These are phyloP conservation scores for Ceratobasidium sp. DNA, from an alignment of 1,284 basidiomycete species.

Conservation along the genomic window DNA sequence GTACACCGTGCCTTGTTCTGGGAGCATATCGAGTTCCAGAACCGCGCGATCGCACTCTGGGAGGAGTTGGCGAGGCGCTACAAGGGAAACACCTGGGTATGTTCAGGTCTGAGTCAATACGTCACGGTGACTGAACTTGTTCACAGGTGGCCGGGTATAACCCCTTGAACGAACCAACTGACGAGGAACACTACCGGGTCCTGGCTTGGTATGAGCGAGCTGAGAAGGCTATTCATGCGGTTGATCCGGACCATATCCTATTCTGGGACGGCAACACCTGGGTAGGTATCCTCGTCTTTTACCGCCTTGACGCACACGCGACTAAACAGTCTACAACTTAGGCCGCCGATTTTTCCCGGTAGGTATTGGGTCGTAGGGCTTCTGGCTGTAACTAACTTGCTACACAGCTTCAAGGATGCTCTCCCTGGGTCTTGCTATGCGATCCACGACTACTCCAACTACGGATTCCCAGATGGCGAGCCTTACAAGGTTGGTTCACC, in stretches of 20 bases:
- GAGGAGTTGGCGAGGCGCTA: conserved; percentile 54
- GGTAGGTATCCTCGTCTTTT: conserved; percentile 3
- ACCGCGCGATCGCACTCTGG: conserved; percentile 55
- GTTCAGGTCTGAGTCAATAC: background rate
- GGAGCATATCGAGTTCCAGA: conserved; percentile 57
- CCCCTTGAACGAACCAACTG: conserved; percentile 57
- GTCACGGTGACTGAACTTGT: conserved; percentile 47
- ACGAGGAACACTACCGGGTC: conserved; percentile 56
- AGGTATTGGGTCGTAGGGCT: background rate
- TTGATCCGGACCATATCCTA: conserved; percentile 70
- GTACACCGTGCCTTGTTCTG: conserved; percentile 52
- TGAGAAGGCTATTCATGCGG: conserved; percentile 65
- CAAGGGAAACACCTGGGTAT: conserved; percentile 57
- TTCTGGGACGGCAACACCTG: conserved; percentile 73
- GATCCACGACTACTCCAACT: conserved; percentile 76
- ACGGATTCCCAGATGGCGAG: conserved; percentile 66
- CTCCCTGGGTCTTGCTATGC: conserved; percentile 54
- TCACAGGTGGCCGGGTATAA: conserved; percentile 51
- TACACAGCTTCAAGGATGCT: conserved; percentile 41
- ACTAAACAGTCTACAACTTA: background rate
- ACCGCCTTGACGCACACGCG: too few species aligned
- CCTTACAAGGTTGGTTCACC: conserved; percentile 31
- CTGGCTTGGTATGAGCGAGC: conserved; percentile 68
- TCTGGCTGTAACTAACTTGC: background rate
- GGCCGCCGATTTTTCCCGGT: conserved; percentile 69